Evolutionary conservation across 129 eudicot species (phyloP).

Genomic region (Tagetes erecta): DNA sequence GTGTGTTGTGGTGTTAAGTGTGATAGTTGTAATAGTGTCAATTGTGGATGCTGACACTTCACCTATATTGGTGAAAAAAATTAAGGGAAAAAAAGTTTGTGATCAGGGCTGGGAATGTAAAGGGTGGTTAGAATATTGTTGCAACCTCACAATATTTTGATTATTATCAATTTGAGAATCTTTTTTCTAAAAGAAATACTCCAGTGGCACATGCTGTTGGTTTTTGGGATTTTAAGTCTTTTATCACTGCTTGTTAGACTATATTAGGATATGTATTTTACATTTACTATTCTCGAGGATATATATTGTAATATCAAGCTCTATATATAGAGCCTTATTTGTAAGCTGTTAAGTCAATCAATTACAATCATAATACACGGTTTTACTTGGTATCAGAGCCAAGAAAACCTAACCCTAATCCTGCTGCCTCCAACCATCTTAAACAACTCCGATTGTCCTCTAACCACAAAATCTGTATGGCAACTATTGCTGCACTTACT

Average conservation of each 20-base stretch:
- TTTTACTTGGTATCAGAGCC: too few relatives aligned
- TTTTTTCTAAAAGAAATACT: conserved; percentile 78
- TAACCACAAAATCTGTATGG: too few relatives aligned
- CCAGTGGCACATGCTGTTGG: conserved; percentile 90
- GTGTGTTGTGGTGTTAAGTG: conserved; percentile 23
- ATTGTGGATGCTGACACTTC: conserved; percentile 33
- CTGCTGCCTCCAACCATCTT: too few relatives aligned
- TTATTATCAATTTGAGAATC: conserved; percentile 79
- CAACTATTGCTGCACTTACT: too few relatives aligned
- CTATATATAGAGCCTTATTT: too few relatives aligned
- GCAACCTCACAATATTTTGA: conserved; percentile 83
- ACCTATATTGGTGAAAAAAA: conserved; percentile 47
- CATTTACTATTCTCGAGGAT: too few relatives aligned
- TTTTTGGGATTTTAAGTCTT: conserved; percentile 81
- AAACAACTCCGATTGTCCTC: too few relatives aligned
- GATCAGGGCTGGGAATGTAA: conserved; percentile 86
- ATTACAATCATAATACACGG: too few relatives aligned
- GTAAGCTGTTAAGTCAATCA: too few relatives aligned
- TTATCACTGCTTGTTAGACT: conserved; percentile 43
- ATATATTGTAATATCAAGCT: too few relatives aligned
- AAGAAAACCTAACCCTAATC: too few relatives aligned
- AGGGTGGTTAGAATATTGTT: conserved; percentile 65
- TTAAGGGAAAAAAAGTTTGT: conserved; percentile 72
- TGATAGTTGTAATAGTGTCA: conserved; percentile 30
- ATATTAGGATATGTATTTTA: too few relatives aligned